These are phyloP conservation scores for Podospora australis DNA, from an alignment of 495 filamentous ascomycete genomes.

Conservation along the genomic window DNA sequence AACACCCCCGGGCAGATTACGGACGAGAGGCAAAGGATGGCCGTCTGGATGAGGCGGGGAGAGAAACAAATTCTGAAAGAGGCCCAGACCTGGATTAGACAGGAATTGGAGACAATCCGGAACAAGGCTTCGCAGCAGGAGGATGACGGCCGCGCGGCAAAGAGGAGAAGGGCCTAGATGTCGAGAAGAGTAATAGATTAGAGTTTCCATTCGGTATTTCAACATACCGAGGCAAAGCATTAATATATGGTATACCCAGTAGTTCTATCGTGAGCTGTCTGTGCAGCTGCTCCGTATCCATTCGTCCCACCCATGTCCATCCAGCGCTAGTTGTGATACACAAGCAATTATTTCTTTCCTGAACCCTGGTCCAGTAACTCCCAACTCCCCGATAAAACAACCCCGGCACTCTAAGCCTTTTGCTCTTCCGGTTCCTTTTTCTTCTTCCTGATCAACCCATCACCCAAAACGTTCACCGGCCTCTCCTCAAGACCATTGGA, in stretches of 20 bases:
- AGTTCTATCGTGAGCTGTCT: too few relatives aligned
- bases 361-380: too few relatives aligned
- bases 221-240: too few relatives aligned
- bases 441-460: conserved; percentile 19
- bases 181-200: neutral
- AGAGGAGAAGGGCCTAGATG: conserved; percentile 17
- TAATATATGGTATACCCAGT: too few relatives aligned
- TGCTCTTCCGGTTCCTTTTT: conserved; percentile 3
- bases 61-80: conserved; percentile 67
- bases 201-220: too few relatives aligned
- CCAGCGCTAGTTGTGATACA: too few relatives aligned
- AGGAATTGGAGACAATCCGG: conserved; percentile 9
- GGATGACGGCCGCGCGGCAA: conserved; percentile 14
- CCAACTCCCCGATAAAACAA: too few relatives aligned
- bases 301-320: too few relatives aligned
- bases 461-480: conserved; percentile 23
- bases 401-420: neutral
- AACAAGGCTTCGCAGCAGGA: conserved; percentile 1
- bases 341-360: too few relatives aligned
- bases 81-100: conserved; percentile 23
- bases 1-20: conserved; percentile 13
- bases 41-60: conserved; percentile 67
- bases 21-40: conserved; percentile 50
- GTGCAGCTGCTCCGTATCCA: too few relatives aligned
- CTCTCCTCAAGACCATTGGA: conserved; percentile 1